Base-by-base conservation (phyloP, 345 rosid genomes). In the Mangifera indica region DNA sequence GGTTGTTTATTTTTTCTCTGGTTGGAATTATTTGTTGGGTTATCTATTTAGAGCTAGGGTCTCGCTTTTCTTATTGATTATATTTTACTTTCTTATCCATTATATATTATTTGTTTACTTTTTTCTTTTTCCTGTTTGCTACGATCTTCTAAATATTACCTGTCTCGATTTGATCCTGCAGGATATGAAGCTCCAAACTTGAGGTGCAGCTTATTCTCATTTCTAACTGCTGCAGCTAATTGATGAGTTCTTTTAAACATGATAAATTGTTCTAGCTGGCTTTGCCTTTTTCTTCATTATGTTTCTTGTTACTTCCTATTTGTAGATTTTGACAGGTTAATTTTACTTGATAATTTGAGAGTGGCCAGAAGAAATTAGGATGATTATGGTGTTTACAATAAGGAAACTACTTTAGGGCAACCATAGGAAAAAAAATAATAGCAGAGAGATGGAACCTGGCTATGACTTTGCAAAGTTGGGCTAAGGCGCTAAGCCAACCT, bases 181-280 rank as follows among this genome's bases (percentile, higher is more conserved):
- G 97, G 96, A 69, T 93, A 72, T 75, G 94, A 88, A 78, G 87
- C 97, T 80, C 96, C 93, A 54, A 87, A 89, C 76, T 81, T 89
- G 60, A 89, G 97, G 98, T 89, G 74, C 69, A 63, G 52, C 34
- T 69, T 48, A 0, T 58, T 57, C 42, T 56, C 12, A 44, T 42
- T 67, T 37, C 52, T 20, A 66, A 24, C 12, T 56, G 5, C 13
- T 45, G 45, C 48, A 2, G 20, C 45, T 11, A 22, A 21, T 26
- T 51, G 48, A 26, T 44, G 32, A 15, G 34, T 24, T 21, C 14
- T 10, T 8, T 9, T 69, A 4, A 10, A 15, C 9, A 29, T 56
- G 52, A 55, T 56, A 42, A 3, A 20, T 40, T 8, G 26, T 34
- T 67, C 51, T 53, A 20, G 20, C 12, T 13, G 0, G 44, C 34